Conservation (phyloP, 495 filamentous ascomycete genomes). For the Darksidea phi region DNA sequence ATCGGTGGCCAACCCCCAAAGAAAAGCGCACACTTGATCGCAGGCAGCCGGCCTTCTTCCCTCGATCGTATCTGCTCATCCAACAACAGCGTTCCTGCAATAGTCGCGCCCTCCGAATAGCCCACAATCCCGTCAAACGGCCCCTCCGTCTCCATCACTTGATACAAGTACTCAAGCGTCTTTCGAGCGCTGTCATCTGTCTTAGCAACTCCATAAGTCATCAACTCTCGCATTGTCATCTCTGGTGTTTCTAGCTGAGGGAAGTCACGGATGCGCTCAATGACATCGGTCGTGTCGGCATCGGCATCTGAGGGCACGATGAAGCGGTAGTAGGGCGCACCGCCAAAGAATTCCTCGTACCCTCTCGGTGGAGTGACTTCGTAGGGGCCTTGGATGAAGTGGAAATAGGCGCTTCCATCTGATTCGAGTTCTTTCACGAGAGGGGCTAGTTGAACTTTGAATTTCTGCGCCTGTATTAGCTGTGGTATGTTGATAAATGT, state of each 20-base stretch:
- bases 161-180: constrained; percentile 48
- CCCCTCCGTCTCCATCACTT: constrained; percentile 53
- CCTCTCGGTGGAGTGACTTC: constrained; percentile 51
- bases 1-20: constrained; percentile 57
- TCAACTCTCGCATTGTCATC: constrained; percentile 53
- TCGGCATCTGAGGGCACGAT: constrained; percentile 50
- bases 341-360: constrained; percentile 55
- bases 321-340: constrained; percentile 52
- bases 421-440: constrained; percentile 50
- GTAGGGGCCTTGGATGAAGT: constrained; percentile 51
- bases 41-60: constrained; percentile 43
- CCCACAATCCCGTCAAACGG: constrained; percentile 39
- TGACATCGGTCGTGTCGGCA: constrained; percentile 48
- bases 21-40: constrained; percentile 58
- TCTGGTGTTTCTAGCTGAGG: constrained; percentile 50
- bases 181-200: constrained; percentile 44
- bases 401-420: constrained; percentile 48
- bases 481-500: constrained; percentile 25
- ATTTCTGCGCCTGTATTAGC: constrained; percentile 45
- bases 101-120: constrained; percentile 60
- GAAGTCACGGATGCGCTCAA: constrained; percentile 52
- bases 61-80: constrained; percentile 43
- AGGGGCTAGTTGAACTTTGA: constrained; percentile 54
- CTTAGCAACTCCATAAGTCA: constrained; percentile 50
- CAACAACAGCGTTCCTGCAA: constrained; percentile 47